phyloP scores from a whole-genome alignment of 192 early-diverging fungal species.

The Coemansia sp. region DNA sequence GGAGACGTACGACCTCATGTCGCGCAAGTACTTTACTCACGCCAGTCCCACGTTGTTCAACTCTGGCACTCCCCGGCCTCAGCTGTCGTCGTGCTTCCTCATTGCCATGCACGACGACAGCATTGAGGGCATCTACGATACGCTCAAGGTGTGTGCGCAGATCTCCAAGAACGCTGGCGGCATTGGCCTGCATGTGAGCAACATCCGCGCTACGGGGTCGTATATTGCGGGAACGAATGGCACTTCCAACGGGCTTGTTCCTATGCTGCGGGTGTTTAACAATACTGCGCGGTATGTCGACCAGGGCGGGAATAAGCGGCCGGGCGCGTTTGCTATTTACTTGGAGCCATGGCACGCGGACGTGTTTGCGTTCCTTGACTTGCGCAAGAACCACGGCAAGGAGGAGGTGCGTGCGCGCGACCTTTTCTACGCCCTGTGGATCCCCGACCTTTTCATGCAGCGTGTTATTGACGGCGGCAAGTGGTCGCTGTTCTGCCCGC shows the following conservation, averaged over 20 bases:
- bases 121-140: slow-evolving; percentile 98
- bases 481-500: slow-evolving; percentile 95
- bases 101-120: slow-evolving; percentile 96
- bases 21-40: slow-evolving; percentile 94
- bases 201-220: slow-evolving; percentile 91
- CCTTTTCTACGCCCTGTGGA: slow-evolving; percentile 97
- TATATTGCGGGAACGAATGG: slow-evolving; percentile 99
- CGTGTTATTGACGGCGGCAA: slow-evolving; percentile 92
- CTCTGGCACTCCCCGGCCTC: slow-evolving; percentile 94
- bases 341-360: slow-evolving; percentile 99
- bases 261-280: slow-evolving; percentile 98
- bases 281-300: slow-evolving; percentile 99
- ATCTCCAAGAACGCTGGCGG: slow-evolving; percentile 99
- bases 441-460: slow-evolving; percentile 97
- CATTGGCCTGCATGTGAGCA: slow-evolving; percentile 97
- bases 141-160: slow-evolving; percentile 95
- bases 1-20: slow-evolving; percentile 94
- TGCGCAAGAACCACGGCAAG: slow-evolving; percentile 98
- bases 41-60: slow-evolving; percentile 98
- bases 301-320: slow-evolving; percentile 98
- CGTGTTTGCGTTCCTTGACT: slow-evolving; percentile 94
- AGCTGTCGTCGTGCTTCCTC: slow-evolving; percentile 95
- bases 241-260: slow-evolving; percentile 92
- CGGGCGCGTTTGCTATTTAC: slow-evolving; percentile 98
- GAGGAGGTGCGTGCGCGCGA: slow-evolving; percentile 97